phyloP scores from a whole-genome alignment of 768 basidiomycete species.

The Trametes elegans region DNA sequence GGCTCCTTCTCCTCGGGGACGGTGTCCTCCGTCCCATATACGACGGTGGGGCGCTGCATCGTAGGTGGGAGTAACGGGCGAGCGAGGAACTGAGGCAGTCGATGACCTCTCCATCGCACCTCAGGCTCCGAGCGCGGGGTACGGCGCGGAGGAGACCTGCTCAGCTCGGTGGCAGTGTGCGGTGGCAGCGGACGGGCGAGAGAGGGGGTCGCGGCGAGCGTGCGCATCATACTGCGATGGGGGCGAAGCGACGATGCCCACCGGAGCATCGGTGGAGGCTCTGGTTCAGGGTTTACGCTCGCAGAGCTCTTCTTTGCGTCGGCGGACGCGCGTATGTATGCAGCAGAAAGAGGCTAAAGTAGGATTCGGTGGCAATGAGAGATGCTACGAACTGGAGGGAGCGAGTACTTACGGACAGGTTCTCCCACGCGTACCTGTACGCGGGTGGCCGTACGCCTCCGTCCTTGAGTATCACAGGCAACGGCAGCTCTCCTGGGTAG shows the following conservation, averaged over 20 bases:
- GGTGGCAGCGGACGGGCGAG: constrained; percentile 1
- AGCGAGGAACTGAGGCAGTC: constrained; percentile 4
- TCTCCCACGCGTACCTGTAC: constrained; percentile 13
- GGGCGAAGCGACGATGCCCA: not conserved
- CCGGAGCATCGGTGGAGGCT: not conserved
- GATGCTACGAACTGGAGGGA: not conserved
- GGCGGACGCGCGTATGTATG: constrained; percentile 6
- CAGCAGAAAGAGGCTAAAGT: constrained; percentile 11
- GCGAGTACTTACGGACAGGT: constrained; percentile 18
- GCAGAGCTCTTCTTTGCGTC: not conserved
- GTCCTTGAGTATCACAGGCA: not conserved
- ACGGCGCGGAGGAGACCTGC: not conserved
- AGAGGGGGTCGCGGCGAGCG: not conserved
- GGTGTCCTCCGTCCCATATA: not conserved
- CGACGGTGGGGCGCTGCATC: not conserved
- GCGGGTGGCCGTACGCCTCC: not conserved
- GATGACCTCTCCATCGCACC: constrained; percentile 14
- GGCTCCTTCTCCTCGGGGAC: not conserved
- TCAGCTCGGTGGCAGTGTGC: not conserved
- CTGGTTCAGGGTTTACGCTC: not conserved
- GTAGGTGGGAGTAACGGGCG: not conserved
- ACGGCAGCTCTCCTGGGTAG: not conserved
- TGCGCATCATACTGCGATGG: constrained; percentile 5
- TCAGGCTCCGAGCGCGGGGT: not conserved
- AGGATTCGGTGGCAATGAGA: constrained; percentile 1